Evolutionary conservation across 331 rosid genomes (phyloP), one percentile per base, ranked within the genome.

Genomic region (Arachis monticola): DNA sequence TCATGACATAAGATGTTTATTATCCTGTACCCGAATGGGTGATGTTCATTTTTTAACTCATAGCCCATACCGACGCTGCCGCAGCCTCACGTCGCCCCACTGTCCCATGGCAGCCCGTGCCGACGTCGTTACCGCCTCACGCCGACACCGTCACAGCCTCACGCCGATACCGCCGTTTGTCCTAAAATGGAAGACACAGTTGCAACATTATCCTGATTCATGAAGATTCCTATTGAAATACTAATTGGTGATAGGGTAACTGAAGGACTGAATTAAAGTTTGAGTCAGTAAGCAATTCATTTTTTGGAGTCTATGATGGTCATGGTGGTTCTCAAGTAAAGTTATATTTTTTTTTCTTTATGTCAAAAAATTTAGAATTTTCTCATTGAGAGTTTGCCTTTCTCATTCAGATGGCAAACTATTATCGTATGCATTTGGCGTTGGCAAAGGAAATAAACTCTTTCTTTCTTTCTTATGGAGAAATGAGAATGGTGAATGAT

Each of bases 221-320:
- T 80, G 45, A 86, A 88, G 77, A 81, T 92, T 85, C 96, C 97
- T 31, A 78, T 92, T 67, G 82, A 90, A 75, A 83, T 90, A 96
- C 84, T 92, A 58, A 76, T 84, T 13, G 91, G 91, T 35, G 86
- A 90, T 30, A 83, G 86, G 38, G 76, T 83, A 75, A 27, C 84
- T 64, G 90, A 87, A 69, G 91, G 93, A 77, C 42, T 86, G 83
- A 78, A 71, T 81, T 82, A 82, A 77, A 70, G 86, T 79, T 77
- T 84, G 64, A 65, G 76, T 78, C 79, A 79, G 73, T 96, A 88
- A 81, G 85, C 82, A 13, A 50, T 77, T 64, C 92, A 92, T 87
- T 92, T 90, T 90, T 86, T 79, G 96, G 97, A 64, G 97, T 90
- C 51, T 92, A 90, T 71, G 97, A 92, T 71, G 97, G 97, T 57